phyloP scores from a whole-genome alignment of 768 basidiomycete species.

The Pulveroboletus sp. region DNA sequence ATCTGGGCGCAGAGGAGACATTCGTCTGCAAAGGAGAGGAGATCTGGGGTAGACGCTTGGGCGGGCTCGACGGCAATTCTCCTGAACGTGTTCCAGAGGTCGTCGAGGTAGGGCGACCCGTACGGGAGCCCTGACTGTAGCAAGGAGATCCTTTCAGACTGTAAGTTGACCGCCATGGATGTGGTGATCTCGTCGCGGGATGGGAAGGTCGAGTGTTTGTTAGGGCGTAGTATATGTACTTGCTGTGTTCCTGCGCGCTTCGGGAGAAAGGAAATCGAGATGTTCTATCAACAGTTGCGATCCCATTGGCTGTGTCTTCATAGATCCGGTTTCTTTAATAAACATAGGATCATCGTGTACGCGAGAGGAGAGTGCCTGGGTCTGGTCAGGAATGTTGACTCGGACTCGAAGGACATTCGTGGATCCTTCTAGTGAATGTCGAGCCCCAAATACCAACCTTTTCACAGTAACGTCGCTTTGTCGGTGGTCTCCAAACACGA shows the following conservation, averaged over 20 bases:
- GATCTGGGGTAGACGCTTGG: slow-evolving; percentile 21
- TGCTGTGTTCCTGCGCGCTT: slow-evolving; percentile 20
- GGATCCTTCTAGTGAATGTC: too few species aligned
- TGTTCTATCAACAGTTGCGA: too few species aligned
- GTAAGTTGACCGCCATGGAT: slow-evolving; percentile 7
- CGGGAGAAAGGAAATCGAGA: not conserved
- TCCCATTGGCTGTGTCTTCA: too few species aligned
- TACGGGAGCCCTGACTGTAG: not conserved
- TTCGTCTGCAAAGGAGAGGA: slow-evolving; percentile 26
- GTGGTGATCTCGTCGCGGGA: not conserved
- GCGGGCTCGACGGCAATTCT: slow-evolving; percentile 25
- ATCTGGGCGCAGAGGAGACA: slow-evolving; percentile 29
- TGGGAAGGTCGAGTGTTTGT: slow-evolving; percentile 4
- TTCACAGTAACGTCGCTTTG: too few species aligned
- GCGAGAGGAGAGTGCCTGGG: too few species aligned
- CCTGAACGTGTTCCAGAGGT: slow-evolving; percentile 24
- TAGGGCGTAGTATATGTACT: slow-evolving; percentile 5
- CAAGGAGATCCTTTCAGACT: slow-evolving; percentile 16
- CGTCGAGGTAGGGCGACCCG: not conserved
- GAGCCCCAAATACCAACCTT: too few species aligned
- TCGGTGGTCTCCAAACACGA: too few species aligned
- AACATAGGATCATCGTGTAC: too few species aligned
- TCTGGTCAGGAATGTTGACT: too few species aligned
- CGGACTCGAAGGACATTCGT: too few species aligned
- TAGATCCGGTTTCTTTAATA: too few species aligned